Evolutionary conservation across 2,329 filamentous ascomycete species (phyloP).

Genomic region (Calonectria hongkongensis): DNA sequence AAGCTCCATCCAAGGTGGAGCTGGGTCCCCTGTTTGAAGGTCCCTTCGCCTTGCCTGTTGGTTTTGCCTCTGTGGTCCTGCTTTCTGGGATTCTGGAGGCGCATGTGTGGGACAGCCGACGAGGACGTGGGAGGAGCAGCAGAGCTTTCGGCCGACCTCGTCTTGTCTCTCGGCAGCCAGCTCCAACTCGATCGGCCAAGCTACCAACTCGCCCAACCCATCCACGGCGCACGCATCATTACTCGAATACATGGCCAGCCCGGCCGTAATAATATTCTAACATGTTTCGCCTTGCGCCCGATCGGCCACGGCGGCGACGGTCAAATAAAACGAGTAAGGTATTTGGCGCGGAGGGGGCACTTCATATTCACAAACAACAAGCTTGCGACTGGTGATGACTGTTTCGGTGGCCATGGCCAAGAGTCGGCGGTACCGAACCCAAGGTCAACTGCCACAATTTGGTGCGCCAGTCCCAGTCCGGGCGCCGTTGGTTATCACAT

Average conservation of each 20-base stretch:
- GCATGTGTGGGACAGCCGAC: constrained; percentile 20
- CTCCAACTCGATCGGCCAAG: neutral
- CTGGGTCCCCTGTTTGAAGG: constrained; percentile 52
- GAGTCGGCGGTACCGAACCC: constrained; percentile 55
- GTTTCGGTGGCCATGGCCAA: constrained; percentile 33
- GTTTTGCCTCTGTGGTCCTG: constrained; percentile 25
- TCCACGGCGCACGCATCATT: neutral
- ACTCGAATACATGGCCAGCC: neutral
- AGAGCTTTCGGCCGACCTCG: constrained; percentile 10
- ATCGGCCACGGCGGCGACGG: constrained; percentile 18
- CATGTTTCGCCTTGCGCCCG: constrained; percentile 24
- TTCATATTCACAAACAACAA: constrained; percentile 26
- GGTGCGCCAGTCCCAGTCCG: constrained; percentile 54
- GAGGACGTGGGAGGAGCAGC: constrained; percentile 2
- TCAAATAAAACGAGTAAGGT: constrained; percentile 30
- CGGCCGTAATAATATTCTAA: constrained; percentile 10
- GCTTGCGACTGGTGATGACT: constrained; percentile 30
- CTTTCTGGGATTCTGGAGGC: constrained; percentile 24
- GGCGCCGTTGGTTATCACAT: constrained; percentile 53
- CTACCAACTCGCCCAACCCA: constrained; percentile 20
- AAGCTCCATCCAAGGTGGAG: constrained; percentile 53
- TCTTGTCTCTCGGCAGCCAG: constrained; percentile 5
- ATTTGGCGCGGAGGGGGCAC: constrained; percentile 24
- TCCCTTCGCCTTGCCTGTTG: constrained; percentile 44
- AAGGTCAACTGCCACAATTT: constrained; percentile 57